Conservation (phyloP, 2,329 filamentous ascomycete genomes). For the Alternaria sp. region DNA sequence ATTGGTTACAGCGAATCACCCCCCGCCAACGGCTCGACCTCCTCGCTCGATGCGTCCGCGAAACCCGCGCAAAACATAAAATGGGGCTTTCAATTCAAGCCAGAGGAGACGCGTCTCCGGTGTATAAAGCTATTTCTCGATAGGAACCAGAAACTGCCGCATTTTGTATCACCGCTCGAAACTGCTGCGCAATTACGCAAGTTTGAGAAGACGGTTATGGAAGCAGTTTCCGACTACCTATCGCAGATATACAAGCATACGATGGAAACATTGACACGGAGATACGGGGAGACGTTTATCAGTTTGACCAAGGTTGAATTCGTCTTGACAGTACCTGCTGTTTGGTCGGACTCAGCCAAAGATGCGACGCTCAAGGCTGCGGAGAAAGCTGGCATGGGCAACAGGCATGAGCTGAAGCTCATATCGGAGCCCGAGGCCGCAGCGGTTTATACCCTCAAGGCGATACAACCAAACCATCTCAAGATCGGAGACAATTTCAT, state of each 20-base stretch:
- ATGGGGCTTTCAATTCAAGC: slow-evolving; percentile 87
- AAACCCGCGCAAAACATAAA: slow-evolving; percentile 55
- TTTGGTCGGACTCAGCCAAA: slow-evolving; percentile 88
- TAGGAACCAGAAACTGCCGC: slow-evolving; percentile 79
- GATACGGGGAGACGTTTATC: slow-evolving; percentile 84
- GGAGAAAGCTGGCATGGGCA: slow-evolving; percentile 80
- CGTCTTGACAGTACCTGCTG: slow-evolving; percentile 77
- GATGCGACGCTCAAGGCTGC: slow-evolving; percentile 82
- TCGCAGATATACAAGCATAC: slow-evolving; percentile 80
- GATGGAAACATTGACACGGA: slow-evolving; percentile 76
- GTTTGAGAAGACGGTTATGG: slow-evolving; percentile 78
- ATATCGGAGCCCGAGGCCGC: slow-evolving; percentile 82
- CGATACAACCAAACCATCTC: slow-evolving; percentile 78
- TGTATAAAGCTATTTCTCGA: slow-evolving; percentile 89
- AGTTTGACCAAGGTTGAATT: slow-evolving; percentile 78
- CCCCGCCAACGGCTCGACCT: background rate
- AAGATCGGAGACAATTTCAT: slow-evolving; percentile 71
- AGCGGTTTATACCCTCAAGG: slow-evolving; percentile 81
- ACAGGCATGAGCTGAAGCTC: slow-evolving; percentile 74
- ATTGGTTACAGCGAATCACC: slow-evolving; percentile 63
- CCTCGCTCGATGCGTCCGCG: slow-evolving; percentile 29
- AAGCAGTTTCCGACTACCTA: slow-evolving; percentile 82
- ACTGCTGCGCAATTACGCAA: slow-evolving; percentile 79
- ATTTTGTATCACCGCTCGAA: slow-evolving; percentile 80
- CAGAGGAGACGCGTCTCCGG: slow-evolving; percentile 76